Evolutionary conservation across 352 stramenopile genomes (phyloP).

Genomic region (Globisporangium canariense): DNA sequence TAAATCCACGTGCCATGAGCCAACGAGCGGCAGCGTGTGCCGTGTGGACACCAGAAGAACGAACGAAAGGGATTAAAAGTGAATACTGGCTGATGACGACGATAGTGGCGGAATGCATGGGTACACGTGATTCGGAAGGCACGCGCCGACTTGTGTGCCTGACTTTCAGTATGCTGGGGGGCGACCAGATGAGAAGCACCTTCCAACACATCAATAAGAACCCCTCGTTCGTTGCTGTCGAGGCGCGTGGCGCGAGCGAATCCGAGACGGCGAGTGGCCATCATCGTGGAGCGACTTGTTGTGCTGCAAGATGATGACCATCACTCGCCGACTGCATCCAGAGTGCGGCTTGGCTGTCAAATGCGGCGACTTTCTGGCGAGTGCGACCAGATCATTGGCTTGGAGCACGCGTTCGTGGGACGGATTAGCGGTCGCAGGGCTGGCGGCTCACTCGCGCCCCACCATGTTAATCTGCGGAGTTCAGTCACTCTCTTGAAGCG

Average conservation of each 20-base stretch:
- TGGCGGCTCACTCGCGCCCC: background rate
- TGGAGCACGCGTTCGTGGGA: background rate
- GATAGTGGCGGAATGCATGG: background rate
- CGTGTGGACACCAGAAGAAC: background rate
- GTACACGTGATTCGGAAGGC: background rate
- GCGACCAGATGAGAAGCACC: slow-evolving; percentile 4
- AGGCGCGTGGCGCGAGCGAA: slow-evolving; percentile 1
- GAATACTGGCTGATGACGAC: slow-evolving; percentile 6
- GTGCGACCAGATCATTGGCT: background rate
- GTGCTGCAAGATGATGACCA: background rate
- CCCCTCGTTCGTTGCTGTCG: background rate
- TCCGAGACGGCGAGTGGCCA: background rate
- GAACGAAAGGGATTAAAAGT: background rate
- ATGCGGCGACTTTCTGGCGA: background rate
- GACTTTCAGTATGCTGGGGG: background rate
- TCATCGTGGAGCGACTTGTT: slow-evolving; percentile 2
- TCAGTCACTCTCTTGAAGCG: no score
- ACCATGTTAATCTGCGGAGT: background rate
- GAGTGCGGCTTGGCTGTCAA: background rate
- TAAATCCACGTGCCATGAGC: slow-evolving; percentile 1
- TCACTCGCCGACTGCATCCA: background rate
- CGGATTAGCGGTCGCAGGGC: background rate
- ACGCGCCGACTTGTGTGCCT: background rate
- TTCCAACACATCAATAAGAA: background rate
- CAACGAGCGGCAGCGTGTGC: background rate